Evolutionary conservation across 345 rosid genomes (phyloP).

Genomic region (Eucalyptus polybractea): DNA sequence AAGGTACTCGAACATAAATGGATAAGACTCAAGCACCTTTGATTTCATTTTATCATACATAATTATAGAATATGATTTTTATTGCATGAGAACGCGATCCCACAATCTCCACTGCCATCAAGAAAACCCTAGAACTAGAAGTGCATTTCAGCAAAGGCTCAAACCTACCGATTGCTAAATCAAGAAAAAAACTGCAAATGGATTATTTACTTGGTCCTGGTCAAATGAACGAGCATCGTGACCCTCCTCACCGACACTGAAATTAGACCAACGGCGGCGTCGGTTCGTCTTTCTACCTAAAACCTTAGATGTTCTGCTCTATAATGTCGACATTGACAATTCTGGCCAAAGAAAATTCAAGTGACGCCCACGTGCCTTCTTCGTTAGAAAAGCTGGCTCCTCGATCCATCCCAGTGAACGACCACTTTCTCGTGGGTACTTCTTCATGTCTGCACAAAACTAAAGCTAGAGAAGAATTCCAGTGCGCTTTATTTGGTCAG

Average conservation of each 20-base stretch:
- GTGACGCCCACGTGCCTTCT: not conserved
- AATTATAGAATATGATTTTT: not conserved
- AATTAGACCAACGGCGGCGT: not conserved
- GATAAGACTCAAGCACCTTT: not conserved
- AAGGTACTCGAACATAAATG: not conserved
- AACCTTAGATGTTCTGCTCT: not conserved
- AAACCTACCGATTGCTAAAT: not conserved
- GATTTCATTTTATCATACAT: not conserved
- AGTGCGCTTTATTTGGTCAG: not conserved
- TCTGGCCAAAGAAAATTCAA: not conserved
- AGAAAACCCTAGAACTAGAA: not conserved
- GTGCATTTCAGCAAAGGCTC: not conserved
- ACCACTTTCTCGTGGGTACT: not conserved
- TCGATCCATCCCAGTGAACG: not conserved
- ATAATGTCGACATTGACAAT: not conserved
- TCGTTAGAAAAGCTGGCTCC: not conserved
- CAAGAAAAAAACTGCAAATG: not conserved
- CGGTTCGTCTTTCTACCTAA: not conserved
- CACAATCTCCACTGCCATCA: not conserved
- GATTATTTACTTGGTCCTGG: not conserved
- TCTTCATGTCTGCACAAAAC: not conserved
- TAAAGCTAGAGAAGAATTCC: not conserved
- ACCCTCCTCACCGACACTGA: not conserved
- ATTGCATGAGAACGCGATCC: not conserved
- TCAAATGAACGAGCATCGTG: not conserved